phyloP scores from a whole-genome alignment of 495 filamentous ascomycete species.

The Friedmanniomyces simplex region DNA sequence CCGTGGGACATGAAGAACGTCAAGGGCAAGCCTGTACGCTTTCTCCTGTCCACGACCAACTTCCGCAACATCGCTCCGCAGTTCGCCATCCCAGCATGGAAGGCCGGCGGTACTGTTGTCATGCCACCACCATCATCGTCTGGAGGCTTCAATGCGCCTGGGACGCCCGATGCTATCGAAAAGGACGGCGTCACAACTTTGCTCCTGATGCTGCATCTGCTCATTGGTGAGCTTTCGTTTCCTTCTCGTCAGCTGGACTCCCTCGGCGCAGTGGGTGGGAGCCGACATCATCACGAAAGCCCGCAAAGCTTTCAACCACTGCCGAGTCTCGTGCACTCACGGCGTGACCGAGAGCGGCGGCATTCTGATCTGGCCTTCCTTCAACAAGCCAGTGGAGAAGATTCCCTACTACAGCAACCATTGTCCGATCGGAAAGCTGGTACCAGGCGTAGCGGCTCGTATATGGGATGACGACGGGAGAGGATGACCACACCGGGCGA shows the following conservation, averaged over 20 bases:
- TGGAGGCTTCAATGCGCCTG: neutral
- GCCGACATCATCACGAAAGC: neutral
- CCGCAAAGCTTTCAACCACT: slow-evolving; percentile 3
- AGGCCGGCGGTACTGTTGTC: neutral
- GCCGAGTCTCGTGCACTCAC: slow-evolving; percentile 35
- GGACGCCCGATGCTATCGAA: neutral
- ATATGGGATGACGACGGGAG: slow-evolving; percentile 13
- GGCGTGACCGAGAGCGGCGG: slow-evolving; percentile 42
- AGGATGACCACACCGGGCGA: slow-evolving; percentile 33
- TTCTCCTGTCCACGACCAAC: neutral
- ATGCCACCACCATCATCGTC: neutral
- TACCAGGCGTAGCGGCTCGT: neutral
- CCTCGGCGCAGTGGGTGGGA: neutral
- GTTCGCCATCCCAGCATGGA: neutral
- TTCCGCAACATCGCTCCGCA: neutral
- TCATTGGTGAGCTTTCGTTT: neutral
- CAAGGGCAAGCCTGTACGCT: neutral
- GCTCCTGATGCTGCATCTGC: neutral
- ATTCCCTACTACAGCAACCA: slow-evolving; percentile 34
- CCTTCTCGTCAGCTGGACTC: neutral
- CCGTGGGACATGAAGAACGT: neutral
- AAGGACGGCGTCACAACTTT: neutral
- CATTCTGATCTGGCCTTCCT: slow-evolving; percentile 34
- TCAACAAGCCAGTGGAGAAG: slow-evolving; percentile 31
- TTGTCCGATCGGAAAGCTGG: slow-evolving; percentile 33